phyloP scores from a whole-genome alignment of 441 rosid species.

The Cnidoscolus chayamansa region DNA sequence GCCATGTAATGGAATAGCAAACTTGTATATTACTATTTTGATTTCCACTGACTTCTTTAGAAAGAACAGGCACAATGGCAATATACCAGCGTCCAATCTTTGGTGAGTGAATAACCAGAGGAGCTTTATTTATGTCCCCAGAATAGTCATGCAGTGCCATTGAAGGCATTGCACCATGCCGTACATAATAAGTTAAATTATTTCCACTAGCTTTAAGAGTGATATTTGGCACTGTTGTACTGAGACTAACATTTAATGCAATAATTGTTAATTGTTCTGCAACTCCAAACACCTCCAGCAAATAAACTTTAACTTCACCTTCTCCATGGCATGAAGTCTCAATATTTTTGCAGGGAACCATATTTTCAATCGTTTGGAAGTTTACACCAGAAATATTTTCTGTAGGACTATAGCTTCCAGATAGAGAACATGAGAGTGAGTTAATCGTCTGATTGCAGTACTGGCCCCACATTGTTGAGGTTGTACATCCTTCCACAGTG shows the following conservation, averaged over 20 bases:
- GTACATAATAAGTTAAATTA: conserved; percentile 60
- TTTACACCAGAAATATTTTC: conserved; percentile 26
- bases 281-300: conserved; percentile 55
- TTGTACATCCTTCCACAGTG: conserved; percentile 80
- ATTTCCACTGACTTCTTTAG: conserved; percentile 38
- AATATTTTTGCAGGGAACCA: conserved; percentile 51
- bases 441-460: conserved; percentile 81
- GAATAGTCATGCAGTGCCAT: conserved; percentile 65
- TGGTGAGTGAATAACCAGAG: conserved; percentile 63
- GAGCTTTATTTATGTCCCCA: conserved; percentile 47
- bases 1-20: conserved; percentile 68
- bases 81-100: conserved; percentile 83
- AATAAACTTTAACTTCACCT: conserved; percentile 61
- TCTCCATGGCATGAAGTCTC: conserved; percentile 50
- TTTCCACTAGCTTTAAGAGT: conserved; percentile 28
- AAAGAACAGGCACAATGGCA: conserved; percentile 40
- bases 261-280: conserved; percentile 52
- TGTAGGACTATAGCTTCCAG: conserved; percentile 34
- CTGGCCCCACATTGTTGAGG: conserved; percentile 75
- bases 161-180: conserved; percentile 78
- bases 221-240: conserved; percentile 29
- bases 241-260: conserved; percentile 42
- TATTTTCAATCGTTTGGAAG: conserved; percentile 32
- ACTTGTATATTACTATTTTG: conserved; percentile 35
- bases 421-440: conserved; percentile 57